Evolutionary conservation across 495 filamentous ascomycete species (phyloP).

Genomic region (Neurospora pannonica): DNA sequence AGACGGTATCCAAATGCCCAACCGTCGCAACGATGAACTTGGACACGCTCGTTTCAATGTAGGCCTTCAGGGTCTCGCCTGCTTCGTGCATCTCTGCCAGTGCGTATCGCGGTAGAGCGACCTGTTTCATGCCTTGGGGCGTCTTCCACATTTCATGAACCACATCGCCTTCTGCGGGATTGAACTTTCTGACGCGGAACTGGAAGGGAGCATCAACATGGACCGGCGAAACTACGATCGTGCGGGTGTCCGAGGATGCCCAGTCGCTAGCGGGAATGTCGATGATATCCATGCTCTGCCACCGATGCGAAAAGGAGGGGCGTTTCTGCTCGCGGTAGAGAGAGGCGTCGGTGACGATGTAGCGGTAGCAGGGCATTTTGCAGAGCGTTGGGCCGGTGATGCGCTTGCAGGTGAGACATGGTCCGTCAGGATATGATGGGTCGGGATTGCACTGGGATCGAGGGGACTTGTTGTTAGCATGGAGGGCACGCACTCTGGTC

Average conservation of each 20-base stretch:
- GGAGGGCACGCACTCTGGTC: neutral
- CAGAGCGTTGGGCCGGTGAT: conserved; percentile 18
- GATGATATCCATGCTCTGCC: conserved; percentile 21
- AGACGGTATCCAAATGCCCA: conserved; percentile 8
- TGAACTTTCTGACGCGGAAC: conserved; percentile 14
- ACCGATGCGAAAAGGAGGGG: conserved; percentile 13
- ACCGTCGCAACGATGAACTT: conserved; percentile 10
- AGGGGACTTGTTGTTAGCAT: neutral
- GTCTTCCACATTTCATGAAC: conserved; percentile 16
- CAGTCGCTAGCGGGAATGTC: conserved; percentile 14
- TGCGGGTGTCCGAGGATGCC: conserved; percentile 6
- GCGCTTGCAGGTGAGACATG: conserved; percentile 15
- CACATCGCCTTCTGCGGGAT: conserved; percentile 13
- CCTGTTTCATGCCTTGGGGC: conserved; percentile 1
- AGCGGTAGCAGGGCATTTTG: conserved; percentile 21
- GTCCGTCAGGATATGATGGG: conserved; percentile 7
- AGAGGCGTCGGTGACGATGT: conserved; percentile 18
- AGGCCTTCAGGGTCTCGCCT: conserved; percentile 13
- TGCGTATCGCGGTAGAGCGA: conserved; percentile 11
- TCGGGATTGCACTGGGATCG: conserved; percentile 13
- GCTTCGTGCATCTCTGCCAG: conserved; percentile 14
- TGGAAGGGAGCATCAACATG: conserved; percentile 10
- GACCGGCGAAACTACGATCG: conserved; percentile 10
- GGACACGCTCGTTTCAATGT: conserved; percentile 11
- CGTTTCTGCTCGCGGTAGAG: conserved; percentile 18